Conservation (phyloP, 2,329 filamentous ascomycete genomes). For the Fusarium azukiicola region DNA sequence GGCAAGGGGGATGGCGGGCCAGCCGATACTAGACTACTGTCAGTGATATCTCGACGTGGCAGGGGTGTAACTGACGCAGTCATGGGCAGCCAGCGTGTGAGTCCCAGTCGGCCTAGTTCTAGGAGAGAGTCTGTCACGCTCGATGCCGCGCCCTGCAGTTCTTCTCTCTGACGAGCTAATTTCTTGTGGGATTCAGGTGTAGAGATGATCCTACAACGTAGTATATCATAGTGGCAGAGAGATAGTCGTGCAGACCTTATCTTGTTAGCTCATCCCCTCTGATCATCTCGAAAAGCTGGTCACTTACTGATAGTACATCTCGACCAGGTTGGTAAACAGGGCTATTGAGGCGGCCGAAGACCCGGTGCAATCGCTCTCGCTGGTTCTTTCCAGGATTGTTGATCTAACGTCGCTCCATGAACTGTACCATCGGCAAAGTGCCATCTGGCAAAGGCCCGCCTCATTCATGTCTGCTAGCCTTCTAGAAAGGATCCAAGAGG, state of each 20-base stretch:
- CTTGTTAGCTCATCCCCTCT: fast-evolving
- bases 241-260: constrained; percentile 46
- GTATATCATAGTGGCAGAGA: constrained; percentile 49
- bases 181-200: constrained; percentile 25
- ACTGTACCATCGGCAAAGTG: constrained; percentile 48
- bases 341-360: constrained; percentile 39
- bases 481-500: constrained; percentile 44
- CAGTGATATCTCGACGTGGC: neutral
- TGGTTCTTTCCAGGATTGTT: constrained; percentile 34
- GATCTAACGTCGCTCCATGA: constrained; percentile 45
- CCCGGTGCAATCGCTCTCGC: neutral
- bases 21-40: constrained; percentile 40
- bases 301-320: constrained; percentile 55
- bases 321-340: constrained; percentile 50
- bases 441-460: constrained; percentile 46
- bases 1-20: too few species aligned
- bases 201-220: constrained; percentile 42
- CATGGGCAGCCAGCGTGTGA: constrained; percentile 51
- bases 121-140: constrained; percentile 48
- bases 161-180: constrained; percentile 45
- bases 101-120: constrained; percentile 42
- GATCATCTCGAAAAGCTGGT: fast-evolving
- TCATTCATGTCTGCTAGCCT: constrained; percentile 44
- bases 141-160: constrained; percentile 49
- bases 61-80: constrained; percentile 41